Base-by-base conservation (phyloP, 345 rosid genomes). In the Stellera chamaejasme region DNA sequence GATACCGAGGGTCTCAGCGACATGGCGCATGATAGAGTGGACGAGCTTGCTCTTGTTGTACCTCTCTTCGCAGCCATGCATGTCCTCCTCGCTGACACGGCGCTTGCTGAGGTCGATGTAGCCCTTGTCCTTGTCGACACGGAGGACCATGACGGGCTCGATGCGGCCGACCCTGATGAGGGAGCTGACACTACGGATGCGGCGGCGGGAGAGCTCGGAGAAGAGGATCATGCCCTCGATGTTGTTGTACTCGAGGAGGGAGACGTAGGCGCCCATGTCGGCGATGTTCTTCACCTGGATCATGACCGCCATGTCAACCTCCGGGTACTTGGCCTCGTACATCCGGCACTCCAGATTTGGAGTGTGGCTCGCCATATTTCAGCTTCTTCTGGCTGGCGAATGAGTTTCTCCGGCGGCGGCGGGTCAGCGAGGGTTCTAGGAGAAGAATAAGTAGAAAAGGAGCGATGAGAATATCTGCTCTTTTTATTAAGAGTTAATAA, bases 11-110 rank as follows among this genome's bases (percentile, higher is more conserved):
- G 99, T 93, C 83, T 89, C 97, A 2, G 95, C 97, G 1, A 93
- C 99, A 54, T 93, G 99, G 4, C 99, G 87, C 96, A 93, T 89
- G 63, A 93, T 93, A 56, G 96, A 93, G 69, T 93, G 99, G 1
- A 93, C 99, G 28, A 93, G 97, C 80, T 93, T 93, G 75, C 99
- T 93, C 88, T 93, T 93, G 62, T 89, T 93, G 65, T 84, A 89
- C 78, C 96, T 78, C 81, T 93, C 99, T 64, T 93, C 99, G 57
- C 99, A 89, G 46, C 90, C 72, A 66, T 83, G 92, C 56, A 85
- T 89, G 70, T 93, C 97, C 69, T 93, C 99, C 52, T 89, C 97
- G 42, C 95, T 82, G 32, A 93, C 99, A 56, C 97, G 82, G 45
- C 99, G 71, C 73, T 89, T 89, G 60, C 99, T 93, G 77, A 93